Percentiles rank a stretch among this genome's conserved stretches.
Evolutionary conservation across 768 basidiomycete genomes (phyloP).

Genomic region (Chiua virens): DNA sequence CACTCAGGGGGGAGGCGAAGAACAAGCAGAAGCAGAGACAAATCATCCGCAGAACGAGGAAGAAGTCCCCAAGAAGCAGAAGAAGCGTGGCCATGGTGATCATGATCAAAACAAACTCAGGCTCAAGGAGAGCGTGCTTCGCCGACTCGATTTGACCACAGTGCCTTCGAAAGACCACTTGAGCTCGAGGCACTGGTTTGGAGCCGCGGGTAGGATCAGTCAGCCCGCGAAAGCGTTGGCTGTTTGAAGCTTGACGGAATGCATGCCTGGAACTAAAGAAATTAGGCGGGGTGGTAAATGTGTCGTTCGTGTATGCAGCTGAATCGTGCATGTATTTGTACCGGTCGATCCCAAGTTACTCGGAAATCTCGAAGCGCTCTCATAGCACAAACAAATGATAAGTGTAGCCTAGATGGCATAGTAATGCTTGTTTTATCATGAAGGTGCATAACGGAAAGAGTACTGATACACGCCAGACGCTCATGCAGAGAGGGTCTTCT

Average conservation of each 20-base stretch:
- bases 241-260: slow-evolving; percentile 26
- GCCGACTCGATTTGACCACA: slow-evolving; percentile 46
- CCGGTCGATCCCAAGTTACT: slow-evolving; percentile 3
- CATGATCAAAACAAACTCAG: slow-evolving; percentile 48
- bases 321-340: slow-evolving; percentile 20
- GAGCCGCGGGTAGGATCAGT: slow-evolving; percentile 50
- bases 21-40: slow-evolving; percentile 7
- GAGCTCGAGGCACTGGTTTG: slow-evolving; percentile 36
- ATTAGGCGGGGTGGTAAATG: background rate
- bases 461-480: slow-evolving; percentile 25
- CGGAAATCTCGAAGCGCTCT: background rate
- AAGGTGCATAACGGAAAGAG: slow-evolving; percentile 18
- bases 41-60: slow-evolving; percentile 46
- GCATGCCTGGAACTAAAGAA: background rate
- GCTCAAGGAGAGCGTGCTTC: slow-evolving; percentile 43
- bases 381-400: background rate
- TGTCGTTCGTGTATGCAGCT: slow-evolving; percentile 1
- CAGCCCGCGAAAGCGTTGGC: slow-evolving; percentile 51
- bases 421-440: slow-evolving; percentile 18
- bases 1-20: slow-evolving; percentile 35
- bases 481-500: slow-evolving; percentile 44
- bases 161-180: slow-evolving; percentile 45
- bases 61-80: slow-evolving; percentile 48
- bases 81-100: slow-evolving; percentile 38
- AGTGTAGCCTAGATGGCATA: slow-evolving; percentile 6